phyloP scores from a whole-genome alignment of 768 basidiomycete genomes.

The Pleurotus pulmonarius region DNA sequence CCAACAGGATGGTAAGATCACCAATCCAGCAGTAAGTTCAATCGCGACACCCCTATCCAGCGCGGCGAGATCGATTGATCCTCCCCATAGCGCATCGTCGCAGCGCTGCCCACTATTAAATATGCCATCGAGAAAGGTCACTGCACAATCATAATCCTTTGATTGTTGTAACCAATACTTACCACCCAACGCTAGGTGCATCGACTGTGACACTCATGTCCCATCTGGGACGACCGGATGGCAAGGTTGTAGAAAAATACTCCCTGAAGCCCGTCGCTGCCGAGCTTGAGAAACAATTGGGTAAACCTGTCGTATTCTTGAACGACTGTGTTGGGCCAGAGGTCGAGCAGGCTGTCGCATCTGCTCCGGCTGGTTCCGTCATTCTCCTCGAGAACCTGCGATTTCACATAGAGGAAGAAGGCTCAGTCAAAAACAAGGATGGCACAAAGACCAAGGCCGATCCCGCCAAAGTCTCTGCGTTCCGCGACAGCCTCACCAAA shows the following conservation, averaged over 20 bases:
- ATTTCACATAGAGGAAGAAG: slow-evolving; percentile 98
- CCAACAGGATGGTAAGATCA: slow-evolving; percentile 86
- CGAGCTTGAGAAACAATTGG: slow-evolving; percentile 74
- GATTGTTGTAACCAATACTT: slow-evolving; percentile 10
- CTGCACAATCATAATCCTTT: neutral
- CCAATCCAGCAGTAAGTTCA: slow-evolving; percentile 86
- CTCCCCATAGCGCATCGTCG: slow-evolving; percentile 80
- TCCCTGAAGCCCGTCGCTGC: slow-evolving; percentile 83
- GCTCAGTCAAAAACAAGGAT: slow-evolving; percentile 88
- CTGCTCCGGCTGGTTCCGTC: slow-evolving; percentile 60
- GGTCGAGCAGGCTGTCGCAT: slow-evolving; percentile 73
- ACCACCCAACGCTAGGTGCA: slow-evolving; percentile 49
- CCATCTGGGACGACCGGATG: slow-evolving; percentile 96
- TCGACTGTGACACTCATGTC: slow-evolving; percentile 91
- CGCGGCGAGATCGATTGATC: slow-evolving; percentile 12
- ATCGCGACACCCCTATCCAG: slow-evolving; percentile 10
- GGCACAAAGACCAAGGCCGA: slow-evolving; percentile 95
- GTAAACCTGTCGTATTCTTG: slow-evolving; percentile 75
- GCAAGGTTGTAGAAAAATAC: slow-evolving; percentile 84
- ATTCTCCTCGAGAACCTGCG: slow-evolving; percentile 96
- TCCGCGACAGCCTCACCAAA: slow-evolving; percentile 83
- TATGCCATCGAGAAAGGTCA: slow-evolving; percentile 85
- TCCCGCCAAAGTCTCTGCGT: slow-evolving; percentile 70
- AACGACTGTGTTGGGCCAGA: slow-evolving; percentile 83
- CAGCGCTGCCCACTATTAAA: slow-evolving; percentile 92